A percentile compares a stretch with the other conserved stretches of the same genome.
Evolutionary conservation across 2,329 filamentous ascomycete species (phyloP).

Genomic region (Phaeosphaeriaceae sp.): DNA sequence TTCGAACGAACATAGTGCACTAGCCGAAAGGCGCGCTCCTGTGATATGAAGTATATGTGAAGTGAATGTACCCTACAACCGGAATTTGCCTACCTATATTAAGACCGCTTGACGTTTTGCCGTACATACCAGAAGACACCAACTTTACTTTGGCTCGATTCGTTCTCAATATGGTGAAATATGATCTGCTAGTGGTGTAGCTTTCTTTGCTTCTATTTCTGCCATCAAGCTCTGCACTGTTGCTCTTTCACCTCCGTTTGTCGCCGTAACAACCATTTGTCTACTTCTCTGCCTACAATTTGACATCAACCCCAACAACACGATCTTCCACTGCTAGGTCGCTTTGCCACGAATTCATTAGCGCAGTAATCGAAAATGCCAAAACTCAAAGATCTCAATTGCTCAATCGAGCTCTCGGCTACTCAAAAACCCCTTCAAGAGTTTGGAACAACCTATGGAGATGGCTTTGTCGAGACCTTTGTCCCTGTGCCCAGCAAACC

Average conservation of each 20-base stretch:
- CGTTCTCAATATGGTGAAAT: no score
- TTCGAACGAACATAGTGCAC: neutral
- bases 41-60: no score
- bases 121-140: no score
- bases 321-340: neutral
- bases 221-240: neutral
- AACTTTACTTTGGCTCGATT: no score
- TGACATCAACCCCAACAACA: no score
- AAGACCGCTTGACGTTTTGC: no score
- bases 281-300: neutral
- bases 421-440: slow-evolving; percentile 54
- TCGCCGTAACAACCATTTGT: neutral
- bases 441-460: slow-evolving; percentile 57
- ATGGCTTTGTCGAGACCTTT: slow-evolving; percentile 60
- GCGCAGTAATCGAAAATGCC: slow-evolving; percentile 53
- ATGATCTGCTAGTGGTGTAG: neutral
- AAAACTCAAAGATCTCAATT: slow-evolving; percentile 59
- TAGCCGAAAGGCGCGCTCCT: no score
- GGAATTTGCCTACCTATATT: no score
- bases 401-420: slow-evolving; percentile 58
- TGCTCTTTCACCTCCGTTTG: neutral
- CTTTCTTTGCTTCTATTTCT: neutral
- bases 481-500: slow-evolving; percentile 56
- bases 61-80: no score
- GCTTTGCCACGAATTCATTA: neutral